Evolutionary conservation across 345 rosid species (phyloP), one percentile per base, ranked within the genome.

Genomic region (Citrus trifoliata): DNA sequence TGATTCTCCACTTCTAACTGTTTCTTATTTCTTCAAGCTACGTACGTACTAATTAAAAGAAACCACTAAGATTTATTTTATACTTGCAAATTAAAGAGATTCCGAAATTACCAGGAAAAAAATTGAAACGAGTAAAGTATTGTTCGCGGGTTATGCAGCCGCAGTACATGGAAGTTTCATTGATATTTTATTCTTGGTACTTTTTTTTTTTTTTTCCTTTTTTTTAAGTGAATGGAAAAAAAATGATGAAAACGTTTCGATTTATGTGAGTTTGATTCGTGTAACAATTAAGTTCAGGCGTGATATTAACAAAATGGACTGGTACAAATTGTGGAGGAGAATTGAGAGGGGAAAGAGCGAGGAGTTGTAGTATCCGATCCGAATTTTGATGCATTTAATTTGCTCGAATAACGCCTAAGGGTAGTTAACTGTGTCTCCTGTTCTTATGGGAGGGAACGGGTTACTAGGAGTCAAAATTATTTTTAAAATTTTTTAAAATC

Each of bases 1-100:
- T 93, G 19, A 66, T 30, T 46, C 51, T 5, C 51, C 5, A 46
- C 60, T 58, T 38, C 77, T 66, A 40, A 37, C 21, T 22, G 53
- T 67, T 12, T 42, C 46, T 33, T 33, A 2, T 66, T 66, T 66
- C 70, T 66, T 66, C 25, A 21, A 66, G 46, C 40, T 53, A 33
- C 4, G 51, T 13, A 3, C 51, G 16, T 12, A 3, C 51, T 42
- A 42, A 42, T 42, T 42, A 42, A 42, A 10, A 3, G 51, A 12
- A 42, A 42, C 2, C 51, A 0, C 25, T 4, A 19, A 19, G 25
- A 7, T 18, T 33, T 65, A 65, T 19, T 32, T 53, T 53, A 53
- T 53, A 53, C 58, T 4, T 53, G 58, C 22, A 53, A 53, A 19
- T 46, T 18, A 51, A 51, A 16, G 21, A 51, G 4, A 1, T 13